Evolutionary conservation across 179 eudicot genomes (phyloP).

Genomic region (Nepenthes alata): DNA sequence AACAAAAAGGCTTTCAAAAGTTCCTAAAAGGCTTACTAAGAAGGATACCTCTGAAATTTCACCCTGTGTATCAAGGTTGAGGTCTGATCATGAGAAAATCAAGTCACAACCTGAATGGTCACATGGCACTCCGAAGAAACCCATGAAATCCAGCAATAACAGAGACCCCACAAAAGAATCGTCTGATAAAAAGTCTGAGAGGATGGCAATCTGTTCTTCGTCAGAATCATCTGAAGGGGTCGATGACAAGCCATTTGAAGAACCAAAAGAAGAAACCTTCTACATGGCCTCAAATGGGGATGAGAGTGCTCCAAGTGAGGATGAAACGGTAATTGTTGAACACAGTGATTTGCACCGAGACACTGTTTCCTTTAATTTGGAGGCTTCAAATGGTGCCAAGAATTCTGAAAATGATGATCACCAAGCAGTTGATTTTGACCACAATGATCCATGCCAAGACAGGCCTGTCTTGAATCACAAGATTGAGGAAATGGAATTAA

Average conservation of each 20-base stretch:
- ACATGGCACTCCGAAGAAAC: constrained; percentile 20
- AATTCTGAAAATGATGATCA: constrained; percentile 11
- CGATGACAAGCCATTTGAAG: constrained; percentile 31
- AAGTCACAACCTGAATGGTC: constrained; percentile 19
- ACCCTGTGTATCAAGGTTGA: constrained; percentile 15
- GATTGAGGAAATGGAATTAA: constrained; percentile 48
- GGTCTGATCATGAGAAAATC: constrained; percentile 20
- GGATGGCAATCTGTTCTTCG: constrained; percentile 23
- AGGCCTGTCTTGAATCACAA: constrained; percentile 27
- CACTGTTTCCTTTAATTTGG: constrained; percentile 14
- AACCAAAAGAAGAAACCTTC: constrained; percentile 33
- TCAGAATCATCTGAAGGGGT: constrained; percentile 34
- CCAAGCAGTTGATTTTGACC: constrained; percentile 4
- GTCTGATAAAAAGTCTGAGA: constrained; percentile 16
- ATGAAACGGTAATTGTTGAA: constrained; percentile 16
- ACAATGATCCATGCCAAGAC: constrained; percentile 16
- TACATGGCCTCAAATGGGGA: constrained; percentile 31
- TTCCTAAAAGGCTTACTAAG: constrained; percentile 17
- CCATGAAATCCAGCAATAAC: constrained; percentile 19
- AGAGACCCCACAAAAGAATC: constrained; percentile 19
- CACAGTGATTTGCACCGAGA: not conserved
- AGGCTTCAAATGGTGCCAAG: not conserved
- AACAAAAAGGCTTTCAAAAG: constrained; percentile 20
- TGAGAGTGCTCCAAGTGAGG: constrained; percentile 24
- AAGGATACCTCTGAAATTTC: constrained; percentile 18